These are phyloP conservation scores for Imleria badia DNA, from an alignment of 768 basidiomycete species.

Conservation along the genomic window DNA sequence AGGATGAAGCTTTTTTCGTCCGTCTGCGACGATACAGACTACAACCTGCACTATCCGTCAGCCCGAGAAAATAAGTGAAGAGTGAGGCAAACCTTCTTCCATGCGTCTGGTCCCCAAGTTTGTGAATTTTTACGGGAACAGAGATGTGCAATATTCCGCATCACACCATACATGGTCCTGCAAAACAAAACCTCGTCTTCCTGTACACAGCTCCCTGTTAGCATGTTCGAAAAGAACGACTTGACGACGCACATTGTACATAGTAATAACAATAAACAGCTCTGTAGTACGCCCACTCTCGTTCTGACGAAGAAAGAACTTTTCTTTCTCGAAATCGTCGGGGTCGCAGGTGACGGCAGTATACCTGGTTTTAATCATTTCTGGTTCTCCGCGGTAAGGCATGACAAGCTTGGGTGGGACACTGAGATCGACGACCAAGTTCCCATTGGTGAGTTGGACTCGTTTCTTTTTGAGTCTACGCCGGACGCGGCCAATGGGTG, in stretches of 20 bases:
- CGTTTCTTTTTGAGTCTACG: conserved; percentile 79
- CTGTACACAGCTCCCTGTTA: conserved; percentile 36
- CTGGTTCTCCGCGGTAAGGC: conserved; percentile 65
- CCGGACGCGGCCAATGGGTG: conserved; percentile 74
- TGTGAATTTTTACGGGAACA: conserved; percentile 86
- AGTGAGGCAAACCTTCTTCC: conserved; percentile 73
- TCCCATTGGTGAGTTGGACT: conserved; percentile 83
- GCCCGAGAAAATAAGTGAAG: neutral
- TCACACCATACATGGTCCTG: conserved; percentile 92
- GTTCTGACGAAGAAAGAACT: conserved; percentile 85
- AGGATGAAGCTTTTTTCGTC: conserved; percentile 78
- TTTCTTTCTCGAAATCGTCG: conserved; percentile 82
- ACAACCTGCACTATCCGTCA: conserved; percentile 58
- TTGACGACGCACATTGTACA: conserved; percentile 84
- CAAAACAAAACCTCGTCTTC: conserved; percentile 91
- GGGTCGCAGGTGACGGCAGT: conserved; percentile 95
- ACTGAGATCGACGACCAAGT: conserved; percentile 79
- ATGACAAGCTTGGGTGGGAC: conserved; percentile 85
- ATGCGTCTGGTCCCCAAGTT: conserved; percentile 94
- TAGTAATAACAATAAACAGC: conserved; percentile 91
- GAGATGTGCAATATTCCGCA: conserved; percentile 80
- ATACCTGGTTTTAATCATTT: conserved; percentile 73
- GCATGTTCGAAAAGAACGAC: conserved; percentile 4
- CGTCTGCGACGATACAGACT: conserved; percentile 90
- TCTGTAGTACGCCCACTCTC: conserved; percentile 80